Conservation (phyloP, 306 rosid species). For the Lathyrus sativus region DNA sequence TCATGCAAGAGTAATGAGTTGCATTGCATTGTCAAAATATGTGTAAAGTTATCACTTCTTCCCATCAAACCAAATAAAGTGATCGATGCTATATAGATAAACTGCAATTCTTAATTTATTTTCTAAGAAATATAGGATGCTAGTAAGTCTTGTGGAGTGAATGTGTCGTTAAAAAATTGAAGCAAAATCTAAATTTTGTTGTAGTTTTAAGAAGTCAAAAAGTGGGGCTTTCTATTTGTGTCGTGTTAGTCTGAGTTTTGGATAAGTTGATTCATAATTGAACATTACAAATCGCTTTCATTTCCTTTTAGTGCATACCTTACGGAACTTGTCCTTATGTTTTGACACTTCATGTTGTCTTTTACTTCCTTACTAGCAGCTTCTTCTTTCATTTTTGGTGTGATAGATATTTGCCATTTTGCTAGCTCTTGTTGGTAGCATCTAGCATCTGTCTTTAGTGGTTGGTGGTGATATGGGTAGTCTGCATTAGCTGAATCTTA, state of each 20-base stretch:
- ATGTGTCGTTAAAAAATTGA: too few relatives aligned
- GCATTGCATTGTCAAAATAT: too few relatives aligned
- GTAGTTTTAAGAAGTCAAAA: too few relatives aligned
- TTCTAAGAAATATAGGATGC: too few relatives aligned
- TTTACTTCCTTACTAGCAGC: not conserved
- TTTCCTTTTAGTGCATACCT: not conserved
- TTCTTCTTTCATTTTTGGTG: not conserved
- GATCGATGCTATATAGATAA: too few relatives aligned
- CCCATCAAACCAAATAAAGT: too few relatives aligned
- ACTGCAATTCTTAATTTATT: too few relatives aligned
- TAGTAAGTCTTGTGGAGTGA: too few relatives aligned
- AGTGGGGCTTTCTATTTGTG: too few relatives aligned
- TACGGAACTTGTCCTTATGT: not conserved
- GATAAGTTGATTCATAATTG: not conserved
- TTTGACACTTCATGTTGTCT: not conserved
- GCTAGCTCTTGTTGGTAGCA: not conserved
- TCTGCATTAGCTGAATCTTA: not conserved
- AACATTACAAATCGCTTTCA: not conserved
- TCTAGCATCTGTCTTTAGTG: not conserved
- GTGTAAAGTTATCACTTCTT: too few relatives aligned
- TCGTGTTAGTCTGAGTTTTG: not conserved
- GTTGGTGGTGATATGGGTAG: not conserved
- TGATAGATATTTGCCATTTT: not conserved
- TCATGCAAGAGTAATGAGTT: too few relatives aligned
- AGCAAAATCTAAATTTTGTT: too few relatives aligned